These are phyloP conservation scores for Alternaria solani DNA, from an alignment of 2,329 filamentous ascomycete species.

Conservation along the genomic window DNA sequence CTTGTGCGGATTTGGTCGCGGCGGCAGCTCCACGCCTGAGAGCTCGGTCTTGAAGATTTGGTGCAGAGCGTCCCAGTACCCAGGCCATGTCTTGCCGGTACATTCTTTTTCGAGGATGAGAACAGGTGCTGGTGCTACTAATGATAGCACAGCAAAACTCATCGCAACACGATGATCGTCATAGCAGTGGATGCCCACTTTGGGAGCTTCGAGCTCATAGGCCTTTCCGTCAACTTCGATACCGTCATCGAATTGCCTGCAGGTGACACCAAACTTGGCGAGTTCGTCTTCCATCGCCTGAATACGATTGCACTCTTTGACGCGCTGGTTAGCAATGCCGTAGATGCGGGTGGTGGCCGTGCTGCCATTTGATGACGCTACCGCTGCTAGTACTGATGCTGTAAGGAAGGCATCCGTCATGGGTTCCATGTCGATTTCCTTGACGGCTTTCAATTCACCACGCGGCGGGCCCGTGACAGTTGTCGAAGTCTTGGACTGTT, in stretches of 20 bases:
- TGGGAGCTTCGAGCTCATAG: constrained; percentile 59
- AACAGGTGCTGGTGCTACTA: constrained; percentile 74
- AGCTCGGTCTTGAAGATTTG: constrained; percentile 79
- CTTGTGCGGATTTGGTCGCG: constrained; percentile 47
- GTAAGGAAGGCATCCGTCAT: constrained; percentile 99
- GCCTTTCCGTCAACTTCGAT: constrained; percentile 74
- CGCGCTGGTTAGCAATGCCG: constrained; percentile 95
- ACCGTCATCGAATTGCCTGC: constrained; percentile 91
- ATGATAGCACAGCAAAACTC: constrained; percentile 91
- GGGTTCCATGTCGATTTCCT: constrained; percentile 94
- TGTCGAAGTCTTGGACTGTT: constrained; percentile 84
- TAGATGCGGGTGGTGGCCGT: constrained; percentile 79
- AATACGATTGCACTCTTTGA: constrained; percentile 98
- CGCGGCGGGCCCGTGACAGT: constrained; percentile 87
- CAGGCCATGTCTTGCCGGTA: constrained; percentile 97
- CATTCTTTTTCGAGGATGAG: constrained; percentile 90
- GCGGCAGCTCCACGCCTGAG: constrained; percentile 71
- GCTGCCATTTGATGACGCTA: constrained; percentile 73
- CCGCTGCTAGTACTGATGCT: constrained; percentile 89
- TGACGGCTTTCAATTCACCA: constrained; percentile 76
- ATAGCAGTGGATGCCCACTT: constrained; percentile 84
- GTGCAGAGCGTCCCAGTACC: constrained; percentile 93
- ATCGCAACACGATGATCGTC: constrained; percentile 98
- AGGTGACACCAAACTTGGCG: constrained; percentile 88
- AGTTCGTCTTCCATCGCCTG: constrained; percentile 94